A percentile compares a stretch with the other conserved stretches of the same genome.
Conservation (phyloP, 2,329 filamentous ascomycete genomes). For the Tolypocladium tropicale region DNA sequence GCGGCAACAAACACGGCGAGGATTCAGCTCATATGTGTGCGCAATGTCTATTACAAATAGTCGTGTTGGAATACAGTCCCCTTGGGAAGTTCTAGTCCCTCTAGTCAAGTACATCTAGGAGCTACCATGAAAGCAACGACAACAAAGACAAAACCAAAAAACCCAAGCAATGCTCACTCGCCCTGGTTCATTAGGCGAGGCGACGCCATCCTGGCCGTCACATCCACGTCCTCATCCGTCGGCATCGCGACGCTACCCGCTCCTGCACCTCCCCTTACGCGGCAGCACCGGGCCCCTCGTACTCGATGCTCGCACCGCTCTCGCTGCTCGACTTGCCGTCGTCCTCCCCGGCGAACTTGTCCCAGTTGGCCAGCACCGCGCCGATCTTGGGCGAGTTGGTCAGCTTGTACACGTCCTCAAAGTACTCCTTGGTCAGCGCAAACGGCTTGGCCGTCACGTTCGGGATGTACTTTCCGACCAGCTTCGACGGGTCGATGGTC, state of each 20-base stretch:
- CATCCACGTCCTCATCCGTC: not conserved
- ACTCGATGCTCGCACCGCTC: constrained; percentile 27
- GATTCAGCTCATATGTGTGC: not conserved
- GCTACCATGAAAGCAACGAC: not conserved
- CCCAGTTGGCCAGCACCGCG: constrained; percentile 78
- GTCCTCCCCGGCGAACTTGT: constrained; percentile 53
- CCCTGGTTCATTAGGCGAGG: not conserved
- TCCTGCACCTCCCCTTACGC: constrained; percentile 19
- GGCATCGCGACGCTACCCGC: not conserved
- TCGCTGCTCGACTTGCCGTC: constrained; percentile 25
- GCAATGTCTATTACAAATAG: not conserved
- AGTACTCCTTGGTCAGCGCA: constrained; percentile 95
- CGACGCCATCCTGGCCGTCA: not conserved
- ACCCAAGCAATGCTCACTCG: too few species aligned
- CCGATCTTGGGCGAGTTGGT: constrained; percentile 77
- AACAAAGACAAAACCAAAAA: not conserved
- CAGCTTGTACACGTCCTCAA: constrained; percentile 93
- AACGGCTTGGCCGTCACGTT: constrained; percentile 97
- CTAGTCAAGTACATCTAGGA: constrained; percentile 1
- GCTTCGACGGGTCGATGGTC: constrained; percentile 90
- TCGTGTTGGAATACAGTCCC: not conserved
- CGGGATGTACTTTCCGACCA: constrained; percentile 97
- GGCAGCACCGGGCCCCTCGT: constrained; percentile 31
- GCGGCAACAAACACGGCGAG: too few species aligned
- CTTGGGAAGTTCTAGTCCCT: too few species aligned